Evolutionary conservation across 805 yeast species (phyloP).

Genomic region (Hanseniaspora nectarophila): DNA sequence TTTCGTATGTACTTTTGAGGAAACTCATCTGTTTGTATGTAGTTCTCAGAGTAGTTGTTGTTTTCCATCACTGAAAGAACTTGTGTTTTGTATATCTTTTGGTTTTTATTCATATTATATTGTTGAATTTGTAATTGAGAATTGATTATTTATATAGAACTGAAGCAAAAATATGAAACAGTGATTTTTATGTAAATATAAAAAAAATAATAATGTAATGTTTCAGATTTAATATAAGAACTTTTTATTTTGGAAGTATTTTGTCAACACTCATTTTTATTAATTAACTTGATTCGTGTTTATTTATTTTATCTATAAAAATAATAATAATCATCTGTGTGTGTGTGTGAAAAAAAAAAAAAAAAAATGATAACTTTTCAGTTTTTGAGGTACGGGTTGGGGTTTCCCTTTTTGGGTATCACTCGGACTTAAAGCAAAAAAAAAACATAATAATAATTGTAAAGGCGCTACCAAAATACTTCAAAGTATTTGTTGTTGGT

Average conservation of each 20-base stretch:
- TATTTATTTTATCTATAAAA: neutral
- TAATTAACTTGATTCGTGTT: no score
- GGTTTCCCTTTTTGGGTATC: constrained; percentile 35
- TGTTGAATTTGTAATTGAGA: neutral
- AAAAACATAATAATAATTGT: no score
- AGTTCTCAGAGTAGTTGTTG: constrained; percentile 55
- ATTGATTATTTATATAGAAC: no score
- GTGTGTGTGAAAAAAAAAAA: no score
- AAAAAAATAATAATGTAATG: neutral
- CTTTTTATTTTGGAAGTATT: no score
- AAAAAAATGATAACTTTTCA: no score
- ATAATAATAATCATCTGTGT: constrained; percentile 12
- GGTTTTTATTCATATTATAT: constrained; percentile 1
- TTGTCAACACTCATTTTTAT: no score
- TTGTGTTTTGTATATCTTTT: constrained; percentile 5
- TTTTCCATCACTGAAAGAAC: neutral
- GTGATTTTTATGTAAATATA: no score
- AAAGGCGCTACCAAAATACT: constrained; percentile 32
- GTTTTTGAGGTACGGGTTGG: constrained; percentile 33
- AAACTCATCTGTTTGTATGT: constrained; percentile 46
- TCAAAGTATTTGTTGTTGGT: no score
- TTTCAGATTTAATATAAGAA: neutral
- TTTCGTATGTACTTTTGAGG: constrained; percentile 62
- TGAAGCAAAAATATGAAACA: neutral
- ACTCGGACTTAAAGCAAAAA: no score